Evolutionary conservation across 2,329 filamentous ascomycete species (phyloP), one percentile per base, ranked within the genome.

Genomic region (Pseudogymnoascus sp.): DNA sequence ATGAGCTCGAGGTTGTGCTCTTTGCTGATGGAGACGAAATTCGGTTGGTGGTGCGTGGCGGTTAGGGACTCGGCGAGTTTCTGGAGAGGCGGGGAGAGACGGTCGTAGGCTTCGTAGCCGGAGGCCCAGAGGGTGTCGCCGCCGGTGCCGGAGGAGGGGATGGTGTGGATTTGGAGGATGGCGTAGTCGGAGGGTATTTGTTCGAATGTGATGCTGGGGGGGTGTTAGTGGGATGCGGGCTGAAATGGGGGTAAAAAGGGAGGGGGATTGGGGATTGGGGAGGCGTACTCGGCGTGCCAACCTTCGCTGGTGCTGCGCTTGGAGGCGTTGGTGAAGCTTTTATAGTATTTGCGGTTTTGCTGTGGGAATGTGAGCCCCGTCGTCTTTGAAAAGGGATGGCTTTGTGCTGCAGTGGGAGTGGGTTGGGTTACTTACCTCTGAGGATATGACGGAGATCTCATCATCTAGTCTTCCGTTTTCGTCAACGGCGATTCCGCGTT

Each of bases 391-490:
- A 16, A n/a, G 2, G 10, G 21, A 16, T 51, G 6, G 6, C 1
- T 11, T 28, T n/a, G 14, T 13, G n/a, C 7, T 4, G 8, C 6
- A 4, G 36, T 39, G 41, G 10, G 19, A 14, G 21, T 45, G 16
- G 23, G 23, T 25, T 25, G 25, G 16, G 43, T 21, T 23, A n/a
- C 48, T 16, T 54, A 31, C 48, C 63, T 77, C 76, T 0, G 78
- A 80, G 25, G 76, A 80, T 65, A 82, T 81, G 51, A 81, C 74
- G 4, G 77, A 80, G 57, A 82, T 78, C 67, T 82, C 77, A 64
- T 81, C 77, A 64, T 81, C 80, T 8, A 78, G 73, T 43, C 74
- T 76, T 11, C 78, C 77, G 51, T 78, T 74, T 66, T 80, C 79
- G 63, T 78, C 75, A 8, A 78, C 76, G 31, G 76, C 73, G 57